A percentile compares a stretch with the other conserved stretches of the same genome.
Evolutionary conservation across 2,329 filamentous ascomycete genomes (phyloP).

Genomic region (Aspergillus bombycis): DNA sequence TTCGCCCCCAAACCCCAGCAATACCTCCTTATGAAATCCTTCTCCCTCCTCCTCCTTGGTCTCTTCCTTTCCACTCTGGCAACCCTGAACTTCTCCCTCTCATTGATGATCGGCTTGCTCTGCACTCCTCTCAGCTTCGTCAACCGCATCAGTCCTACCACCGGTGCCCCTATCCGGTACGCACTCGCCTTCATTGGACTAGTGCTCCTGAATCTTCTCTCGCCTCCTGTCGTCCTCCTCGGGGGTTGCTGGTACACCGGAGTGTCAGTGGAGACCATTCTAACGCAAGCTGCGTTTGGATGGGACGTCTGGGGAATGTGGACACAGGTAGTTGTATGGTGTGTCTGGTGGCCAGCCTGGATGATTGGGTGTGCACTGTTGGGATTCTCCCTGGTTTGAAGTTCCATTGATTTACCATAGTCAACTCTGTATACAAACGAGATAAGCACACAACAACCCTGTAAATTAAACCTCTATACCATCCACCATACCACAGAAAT

Average conservation of each 20-base stretch:
- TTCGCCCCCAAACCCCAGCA: conserved; percentile 67
- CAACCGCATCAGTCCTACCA: conserved; percentile 30
- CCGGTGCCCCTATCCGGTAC: conserved; percentile 26
- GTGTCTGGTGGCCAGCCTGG: conserved; percentile 96
- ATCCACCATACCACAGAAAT: neutral
- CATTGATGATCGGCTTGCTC: conserved; percentile 80
- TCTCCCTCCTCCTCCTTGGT: conserved; percentile 89
- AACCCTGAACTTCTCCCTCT: conserved; percentile 92
- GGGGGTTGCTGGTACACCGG: conserved; percentile 53
- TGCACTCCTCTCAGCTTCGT: conserved; percentile 78
- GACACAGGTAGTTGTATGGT: conserved; percentile 88
- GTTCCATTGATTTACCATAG: neutral
- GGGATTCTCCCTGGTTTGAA: conserved; percentile 37
- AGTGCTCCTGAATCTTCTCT: conserved; percentile 61
- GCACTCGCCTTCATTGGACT: conserved; percentile 45
- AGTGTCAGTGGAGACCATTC: conserved; percentile 58
- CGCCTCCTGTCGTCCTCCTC: conserved; percentile 62
- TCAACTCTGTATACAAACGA: neutral
- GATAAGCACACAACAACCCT: neutral
- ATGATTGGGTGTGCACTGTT: conserved; percentile 57
- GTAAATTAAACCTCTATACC: neutral
- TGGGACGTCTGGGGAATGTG: conserved; percentile 91
- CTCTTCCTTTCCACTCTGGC: conserved; percentile 91
- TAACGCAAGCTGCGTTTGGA: conserved; percentile 77
- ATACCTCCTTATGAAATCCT: conserved; percentile 79